These are phyloP conservation scores for Syncephalastrum racemosum DNA, from an alignment of 371 early-diverging fungal genomes.

Conservation along the genomic window DNA sequence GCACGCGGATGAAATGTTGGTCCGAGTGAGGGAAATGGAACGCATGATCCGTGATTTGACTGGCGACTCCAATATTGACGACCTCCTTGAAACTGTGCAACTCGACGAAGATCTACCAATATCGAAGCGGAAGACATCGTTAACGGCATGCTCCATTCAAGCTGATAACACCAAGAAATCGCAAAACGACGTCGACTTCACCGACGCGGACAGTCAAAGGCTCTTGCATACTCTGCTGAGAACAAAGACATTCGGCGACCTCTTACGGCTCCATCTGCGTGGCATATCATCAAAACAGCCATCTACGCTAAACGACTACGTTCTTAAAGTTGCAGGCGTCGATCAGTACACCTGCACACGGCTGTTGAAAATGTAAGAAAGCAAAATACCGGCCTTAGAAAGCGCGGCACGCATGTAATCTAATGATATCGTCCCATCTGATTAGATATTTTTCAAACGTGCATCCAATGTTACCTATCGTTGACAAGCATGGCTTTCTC, in stretches of 20 bases:
- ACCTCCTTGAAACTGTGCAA: slow-evolving; percentile 7
- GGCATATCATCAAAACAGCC: too few relatives aligned
- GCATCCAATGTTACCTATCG: slow-evolving; percentile 46
- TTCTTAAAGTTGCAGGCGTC: slow-evolving; percentile 35
- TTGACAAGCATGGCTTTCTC: slow-evolving; percentile 41
- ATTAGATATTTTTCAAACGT: slow-evolving; percentile 46
- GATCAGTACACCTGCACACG: slow-evolving; percentile 40
- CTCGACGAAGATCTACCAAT: slow-evolving; percentile 17
- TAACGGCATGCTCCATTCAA: too few relatives aligned
- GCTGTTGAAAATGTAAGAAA: slow-evolving; percentile 37
- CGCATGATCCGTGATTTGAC: slow-evolving; percentile 10
- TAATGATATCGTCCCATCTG: too few relatives aligned
- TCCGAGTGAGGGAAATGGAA: slow-evolving; percentile 35
- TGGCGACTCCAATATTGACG: slow-evolving; percentile 7
- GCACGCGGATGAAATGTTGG: slow-evolving; percentile 43
- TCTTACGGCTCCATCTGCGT: too few relatives aligned
- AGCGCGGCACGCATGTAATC: too few relatives aligned
- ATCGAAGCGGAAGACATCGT: too few relatives aligned
- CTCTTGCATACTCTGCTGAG: neutral
- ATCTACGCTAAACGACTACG: slow-evolving; percentile 22
- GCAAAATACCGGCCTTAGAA: neutral
- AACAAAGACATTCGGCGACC: slow-evolving; percentile 13
- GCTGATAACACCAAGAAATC: neutral
- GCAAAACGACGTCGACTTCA: slow-evolving; percentile 31
- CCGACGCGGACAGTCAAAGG: slow-evolving; percentile 14